phyloP scores from a whole-genome alignment of 2,329 filamentous ascomycete species.

The Amphichorda felina region DNA sequence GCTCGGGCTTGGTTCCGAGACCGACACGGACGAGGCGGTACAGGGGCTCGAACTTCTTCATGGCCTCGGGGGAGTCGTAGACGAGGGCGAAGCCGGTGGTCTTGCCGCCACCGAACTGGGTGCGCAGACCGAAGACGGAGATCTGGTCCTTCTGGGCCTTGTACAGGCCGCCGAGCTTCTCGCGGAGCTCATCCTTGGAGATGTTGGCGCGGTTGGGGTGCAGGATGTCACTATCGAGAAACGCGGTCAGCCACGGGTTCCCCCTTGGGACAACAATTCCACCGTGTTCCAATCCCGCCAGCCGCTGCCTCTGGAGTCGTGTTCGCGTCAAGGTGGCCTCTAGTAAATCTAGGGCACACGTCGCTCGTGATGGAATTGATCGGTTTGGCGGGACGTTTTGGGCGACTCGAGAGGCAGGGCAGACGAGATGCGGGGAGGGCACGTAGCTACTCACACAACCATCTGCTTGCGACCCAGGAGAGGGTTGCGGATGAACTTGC shows the following conservation, averaged over 20 bases:
- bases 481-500: slow-evolving; percentile 99
- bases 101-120: slow-evolving; percentile 99
- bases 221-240: slow-evolving; percentile 76
- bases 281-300: no score
- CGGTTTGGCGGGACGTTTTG: neutral
- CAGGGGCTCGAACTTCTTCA: slow-evolving; percentile 99
- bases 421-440: slow-evolving; percentile 4
- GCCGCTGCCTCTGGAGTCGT: neutral
- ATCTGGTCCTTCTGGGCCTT: slow-evolving; percentile 97
- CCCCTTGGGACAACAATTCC: neutral
- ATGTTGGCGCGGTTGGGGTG: slow-evolving; percentile 98
- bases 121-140: slow-evolving; percentile 96
- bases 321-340: neutral
- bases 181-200: slow-evolving; percentile 96
- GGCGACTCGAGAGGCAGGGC: no score
- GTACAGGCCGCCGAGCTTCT: slow-evolving; percentile 91
- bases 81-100: slow-evolving; percentile 97
- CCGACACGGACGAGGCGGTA: slow-evolving; percentile 95
- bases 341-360: neutral
- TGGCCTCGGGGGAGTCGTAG: slow-evolving; percentile 95
- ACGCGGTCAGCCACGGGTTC: slow-evolving; percentile 5
- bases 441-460: slow-evolving; percentile 76
- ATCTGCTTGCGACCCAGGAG: slow-evolving; percentile 98
- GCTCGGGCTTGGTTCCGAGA: slow-evolving; percentile 89
- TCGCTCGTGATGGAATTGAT: neutral